Percentiles rank a stretch among this genome's conserved stretches.
These are phyloP conservation scores for Carallia pectinifolia DNA, from an alignment of 345 rosid genomes.

Conservation along the genomic window DNA sequence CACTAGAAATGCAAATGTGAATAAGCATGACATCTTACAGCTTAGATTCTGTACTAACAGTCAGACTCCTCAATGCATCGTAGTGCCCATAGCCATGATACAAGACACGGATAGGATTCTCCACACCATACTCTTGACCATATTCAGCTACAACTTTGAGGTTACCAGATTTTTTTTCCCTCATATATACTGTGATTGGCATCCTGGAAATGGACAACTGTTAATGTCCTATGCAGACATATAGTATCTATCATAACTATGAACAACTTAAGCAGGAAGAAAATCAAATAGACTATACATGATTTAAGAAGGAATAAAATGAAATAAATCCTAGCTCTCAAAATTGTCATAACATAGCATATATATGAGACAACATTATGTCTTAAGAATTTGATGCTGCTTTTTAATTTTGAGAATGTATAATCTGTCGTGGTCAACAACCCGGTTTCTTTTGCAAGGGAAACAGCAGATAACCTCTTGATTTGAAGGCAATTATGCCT, in stretches of 20 bases:
- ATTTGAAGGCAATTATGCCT: not conserved
- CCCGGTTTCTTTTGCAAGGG: not conserved
- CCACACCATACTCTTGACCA: constrained; percentile 58
- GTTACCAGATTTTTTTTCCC: constrained; percentile 31
- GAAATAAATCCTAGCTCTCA: not conserved
- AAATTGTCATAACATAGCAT: not conserved
- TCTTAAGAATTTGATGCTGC: not conserved
- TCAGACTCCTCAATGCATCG: constrained; percentile 42
- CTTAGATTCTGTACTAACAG: constrained; percentile 23
- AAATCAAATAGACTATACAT: too few relatives aligned
- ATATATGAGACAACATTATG: not conserved
- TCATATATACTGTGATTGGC: constrained; percentile 61
- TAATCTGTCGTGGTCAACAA: not conserved
- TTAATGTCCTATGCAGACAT: not conserved
- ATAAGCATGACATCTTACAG: constrained; percentile 35
- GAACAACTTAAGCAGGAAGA: too few relatives aligned
- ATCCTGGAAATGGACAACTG: constrained; percentile 28
- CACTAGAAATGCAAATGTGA: not conserved
- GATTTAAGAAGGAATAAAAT: not conserved
- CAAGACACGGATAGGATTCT: constrained; percentile 52
- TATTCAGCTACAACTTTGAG: constrained; percentile 59
- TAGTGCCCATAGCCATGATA: constrained; percentile 65
- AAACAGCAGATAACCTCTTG: not conserved
- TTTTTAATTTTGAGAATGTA: not conserved
- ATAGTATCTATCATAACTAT: not conserved